A percentile compares a stretch with the other conserved stretches of the same genome.
phyloP scores from a whole-genome alignment of 768 basidiomycete species.

The Daedaleopsis sinensis region DNA sequence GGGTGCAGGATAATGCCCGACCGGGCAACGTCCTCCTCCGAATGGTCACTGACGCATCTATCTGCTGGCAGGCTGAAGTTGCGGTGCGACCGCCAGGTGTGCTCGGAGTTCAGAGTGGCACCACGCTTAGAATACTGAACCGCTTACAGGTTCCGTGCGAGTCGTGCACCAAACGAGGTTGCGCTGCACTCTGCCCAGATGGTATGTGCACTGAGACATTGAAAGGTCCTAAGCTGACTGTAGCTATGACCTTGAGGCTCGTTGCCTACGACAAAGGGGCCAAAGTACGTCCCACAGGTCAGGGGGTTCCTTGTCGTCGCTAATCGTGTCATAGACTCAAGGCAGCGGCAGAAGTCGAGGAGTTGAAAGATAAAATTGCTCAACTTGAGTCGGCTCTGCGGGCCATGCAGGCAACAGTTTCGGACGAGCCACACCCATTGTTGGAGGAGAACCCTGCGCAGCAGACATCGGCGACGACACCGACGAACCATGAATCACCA shows the following conservation, averaged over 20 bases:
- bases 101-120: neutral
- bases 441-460: constrained; percentile 31
- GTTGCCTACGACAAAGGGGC: constrained; percentile 62
- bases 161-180: constrained; percentile 76
- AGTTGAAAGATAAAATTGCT: constrained; percentile 68
- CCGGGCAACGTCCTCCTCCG: neutral
- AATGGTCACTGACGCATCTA: neutral
- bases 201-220: constrained; percentile 39
- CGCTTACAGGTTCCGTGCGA: constrained; percentile 68
- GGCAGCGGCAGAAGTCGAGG: constrained; percentile 69
- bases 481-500: neutral
- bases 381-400: constrained; percentile 64
- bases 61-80: constrained; percentile 32
- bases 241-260: constrained; percentile 42
- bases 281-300: constrained; percentile 41
- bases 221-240: neutral
- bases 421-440: constrained; percentile 53
- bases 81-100: constrained; percentile 37
- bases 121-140: neutral
- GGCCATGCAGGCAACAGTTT: constrained; percentile 47
- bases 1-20: neutral
- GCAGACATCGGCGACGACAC: neutral
- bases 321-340: constrained; percentile 39
- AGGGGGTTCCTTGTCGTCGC: neutral
- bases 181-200: constrained; percentile 76